These are phyloP conservation scores for Patellaria atrata DNA, from an alignment of 495 filamentous ascomycete species.

Conservation along the genomic window DNA sequence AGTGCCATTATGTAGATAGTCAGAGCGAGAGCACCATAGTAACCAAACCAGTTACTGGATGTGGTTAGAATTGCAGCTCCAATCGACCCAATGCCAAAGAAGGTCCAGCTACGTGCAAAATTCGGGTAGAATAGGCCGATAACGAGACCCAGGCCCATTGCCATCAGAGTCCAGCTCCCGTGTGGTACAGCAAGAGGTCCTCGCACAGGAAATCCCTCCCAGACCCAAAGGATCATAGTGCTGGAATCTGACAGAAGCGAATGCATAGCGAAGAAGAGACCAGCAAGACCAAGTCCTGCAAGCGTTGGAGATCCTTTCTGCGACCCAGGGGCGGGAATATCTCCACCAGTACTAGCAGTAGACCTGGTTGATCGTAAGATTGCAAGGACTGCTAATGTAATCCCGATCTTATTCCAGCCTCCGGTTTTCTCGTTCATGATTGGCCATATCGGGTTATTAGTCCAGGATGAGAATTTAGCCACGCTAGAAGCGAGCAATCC, in stretches of 20 bases:
- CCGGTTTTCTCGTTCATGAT: constrained; percentile 80
- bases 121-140: constrained; percentile 59
- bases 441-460: constrained; percentile 98
- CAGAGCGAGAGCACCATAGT: constrained; percentile 64
- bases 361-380: constrained; percentile 35
- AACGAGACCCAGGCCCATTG: constrained; percentile 75
- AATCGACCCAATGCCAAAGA: constrained; percentile 59
- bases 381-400: constrained; percentile 61
- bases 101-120: constrained; percentile 63
- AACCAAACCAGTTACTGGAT: constrained; percentile 77
- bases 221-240: constrained; percentile 99
- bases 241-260: constrained; percentile 92
- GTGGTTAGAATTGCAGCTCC: constrained; percentile 70
- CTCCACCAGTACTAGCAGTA: constrained; percentile 14
- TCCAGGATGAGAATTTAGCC: constrained; percentile 85
- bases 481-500: constrained; percentile 75
- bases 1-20: constrained; percentile 75
- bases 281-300: constrained; percentile 64
- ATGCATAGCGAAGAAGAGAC: constrained; percentile 80
- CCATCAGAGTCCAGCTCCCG: constrained; percentile 66
- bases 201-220: constrained; percentile 88
- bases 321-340: constrained; percentile 18
- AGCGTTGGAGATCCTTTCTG: constrained; percentile 54
- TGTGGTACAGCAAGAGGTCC: constrained; percentile 84
- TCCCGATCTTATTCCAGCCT: constrained; percentile 78